Conservation (phyloP, 2,329 filamentous ascomycete species). For the Botrytis tulipae region DNA sequence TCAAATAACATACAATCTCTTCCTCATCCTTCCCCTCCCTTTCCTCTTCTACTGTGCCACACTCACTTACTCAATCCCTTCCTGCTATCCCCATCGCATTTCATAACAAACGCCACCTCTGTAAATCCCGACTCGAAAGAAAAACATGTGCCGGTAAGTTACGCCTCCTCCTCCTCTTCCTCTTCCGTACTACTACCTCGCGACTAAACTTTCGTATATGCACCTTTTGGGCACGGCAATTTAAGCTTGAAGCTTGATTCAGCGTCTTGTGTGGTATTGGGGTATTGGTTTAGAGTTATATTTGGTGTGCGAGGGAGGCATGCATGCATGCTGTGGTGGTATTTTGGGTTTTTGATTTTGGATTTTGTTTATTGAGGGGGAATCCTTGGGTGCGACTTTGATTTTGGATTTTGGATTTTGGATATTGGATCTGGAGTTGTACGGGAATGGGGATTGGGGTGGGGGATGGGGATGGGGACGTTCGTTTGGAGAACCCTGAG, state of each 20-base stretch:
- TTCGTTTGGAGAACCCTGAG: background rate
- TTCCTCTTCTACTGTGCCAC: background rate
- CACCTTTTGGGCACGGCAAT: background rate
- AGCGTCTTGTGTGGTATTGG: background rate
- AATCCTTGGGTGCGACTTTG: background rate
- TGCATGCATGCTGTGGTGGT: background rate
- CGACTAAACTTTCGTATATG: background rate
- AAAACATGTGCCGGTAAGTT: background rate
- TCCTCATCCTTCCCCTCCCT: background rate
- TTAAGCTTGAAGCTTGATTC: background rate
- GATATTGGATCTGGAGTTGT: background rate
- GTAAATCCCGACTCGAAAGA: background rate
- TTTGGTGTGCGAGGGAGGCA: background rate
- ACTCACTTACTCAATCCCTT: background rate
- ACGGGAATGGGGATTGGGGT: background rate
- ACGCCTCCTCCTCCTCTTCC: background rate
- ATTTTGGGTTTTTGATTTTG: background rate
- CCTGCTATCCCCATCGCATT: background rate
- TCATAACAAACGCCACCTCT: background rate
- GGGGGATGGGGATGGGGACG: background rate
- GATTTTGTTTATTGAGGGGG: background rate
- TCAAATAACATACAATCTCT: background rate
- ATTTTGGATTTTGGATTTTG: background rate
- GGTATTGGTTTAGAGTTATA: background rate
- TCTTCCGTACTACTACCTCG: background rate